Base-by-base conservation (phyloP, 805 yeast species). In the Wickerhamiella kurtzmanii region DNA sequence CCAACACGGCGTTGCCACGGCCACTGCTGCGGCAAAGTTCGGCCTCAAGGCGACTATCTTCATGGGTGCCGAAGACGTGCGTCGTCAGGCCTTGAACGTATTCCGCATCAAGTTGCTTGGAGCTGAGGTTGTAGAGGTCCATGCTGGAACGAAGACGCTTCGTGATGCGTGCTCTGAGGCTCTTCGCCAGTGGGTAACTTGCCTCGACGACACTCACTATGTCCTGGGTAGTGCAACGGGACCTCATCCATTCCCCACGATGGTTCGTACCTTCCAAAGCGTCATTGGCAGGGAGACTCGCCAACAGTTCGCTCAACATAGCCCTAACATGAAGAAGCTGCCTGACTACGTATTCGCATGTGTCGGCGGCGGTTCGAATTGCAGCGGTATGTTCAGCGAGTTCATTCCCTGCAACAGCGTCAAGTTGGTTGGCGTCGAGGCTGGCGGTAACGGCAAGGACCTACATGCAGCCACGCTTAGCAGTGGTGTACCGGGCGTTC, bases 11-110 rank as follows among this genome's bases (percentile, higher is more conserved):
- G 75, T 70, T 22, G 74, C 75, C 22, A 68, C 74, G 20, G 74
- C 74, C n/a, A 70, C 74, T 20, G 71, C 65, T 2, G 71, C 71
- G 21, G 74, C 74, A 39, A 70, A 69, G 53, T 68, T 92, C 57
- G 98, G 98, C 45, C 65, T 92, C 66, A 76, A 82, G 63, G 92
- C 98, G 71, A 85, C 85, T 15, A 94, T 92, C 35, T 89, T 77
- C 61, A 92, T 92, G 99, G 99, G 99, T 53, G 97, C 97, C 41
- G 98, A 92, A 68, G 99, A 92, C 69, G 95, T 85, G 40, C 82
- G 96, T 65, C 84, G 99, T 68, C 99, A 92, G 73, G 96, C 99
- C 13, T 73, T 92, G 55, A 92, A 92, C 60, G 99, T 92, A 37
- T 92, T 92, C 74, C 79, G 99, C 72, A 92, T 92, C 95, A 76